Evolutionary conservation across 805 yeast species (phyloP).

Genomic region (Starmerella sp.): DNA sequence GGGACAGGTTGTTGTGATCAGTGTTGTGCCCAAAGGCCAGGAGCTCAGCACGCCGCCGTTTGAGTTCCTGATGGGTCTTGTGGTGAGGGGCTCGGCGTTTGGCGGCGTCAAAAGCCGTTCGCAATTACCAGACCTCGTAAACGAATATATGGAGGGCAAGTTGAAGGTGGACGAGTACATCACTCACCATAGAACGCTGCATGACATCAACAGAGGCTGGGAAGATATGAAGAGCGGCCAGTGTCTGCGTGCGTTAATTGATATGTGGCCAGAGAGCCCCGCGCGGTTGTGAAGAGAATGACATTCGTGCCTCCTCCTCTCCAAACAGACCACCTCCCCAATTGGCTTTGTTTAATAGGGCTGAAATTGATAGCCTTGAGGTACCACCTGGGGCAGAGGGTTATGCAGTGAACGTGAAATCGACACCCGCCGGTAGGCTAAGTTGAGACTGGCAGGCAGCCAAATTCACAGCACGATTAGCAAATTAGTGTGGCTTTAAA

Average conservation of each 20-base stretch:
- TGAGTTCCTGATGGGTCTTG: constrained; percentile 98
- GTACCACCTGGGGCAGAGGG: background rate
- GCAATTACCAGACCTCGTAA: constrained; percentile 83
- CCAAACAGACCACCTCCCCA: too few relatives aligned
- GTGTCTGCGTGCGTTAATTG: constrained; percentile 78
- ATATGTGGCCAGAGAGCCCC: constrained; percentile 9
- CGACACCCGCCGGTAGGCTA: too few relatives aligned
- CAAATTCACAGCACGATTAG: too few relatives aligned
- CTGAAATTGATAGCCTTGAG: too few relatives aligned
- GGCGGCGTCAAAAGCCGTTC: constrained; percentile 98
- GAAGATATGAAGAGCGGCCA: constrained; percentile 91
- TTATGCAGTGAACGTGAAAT: background rate
- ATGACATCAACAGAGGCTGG: constrained; percentile 75
- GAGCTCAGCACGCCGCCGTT: constrained; percentile 96
- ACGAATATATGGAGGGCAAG: constrained; percentile 68
- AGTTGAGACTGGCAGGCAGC: too few relatives aligned
- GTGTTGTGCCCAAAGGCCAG: constrained; percentile 97
- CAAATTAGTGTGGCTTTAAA: too few relatives aligned
- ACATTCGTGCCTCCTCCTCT: too few relatives aligned
- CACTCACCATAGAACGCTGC: constrained; percentile 75
- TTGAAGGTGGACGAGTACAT: constrained; percentile 90
- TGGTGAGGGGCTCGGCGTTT: constrained; percentile 98
- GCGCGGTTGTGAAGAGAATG: background rate
- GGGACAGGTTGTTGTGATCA: constrained; percentile 92
- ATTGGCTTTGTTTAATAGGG: too few relatives aligned